These are phyloP conservation scores for Alternaria sp. DNA, from an alignment of 2,329 filamentous ascomycete genomes.

Conservation along the genomic window DNA sequence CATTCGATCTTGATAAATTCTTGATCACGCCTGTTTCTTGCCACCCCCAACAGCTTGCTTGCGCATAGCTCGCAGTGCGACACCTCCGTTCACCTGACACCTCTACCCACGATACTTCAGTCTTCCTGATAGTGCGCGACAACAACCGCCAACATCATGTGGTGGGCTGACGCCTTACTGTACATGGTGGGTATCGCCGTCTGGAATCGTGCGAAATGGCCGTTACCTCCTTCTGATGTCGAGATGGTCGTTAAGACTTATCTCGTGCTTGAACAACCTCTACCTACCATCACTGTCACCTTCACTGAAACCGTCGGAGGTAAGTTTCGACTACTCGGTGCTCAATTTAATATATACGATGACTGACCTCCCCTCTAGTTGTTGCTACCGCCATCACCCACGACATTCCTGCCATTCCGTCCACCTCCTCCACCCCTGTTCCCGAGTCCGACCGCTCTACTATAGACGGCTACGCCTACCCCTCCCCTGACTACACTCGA, in stretches of 20 bases:
- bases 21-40: background rate
- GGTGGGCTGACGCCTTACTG: background rate
- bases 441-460: background rate
- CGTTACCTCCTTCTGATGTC: background rate
- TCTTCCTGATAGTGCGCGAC: background rate
- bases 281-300: slow-evolving; percentile 7
- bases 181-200: background rate
- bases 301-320: slow-evolving; percentile 7
- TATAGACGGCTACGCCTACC: background rate
- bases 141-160: slow-evolving; percentile 1
- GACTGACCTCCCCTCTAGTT: background rate
- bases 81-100: background rate
- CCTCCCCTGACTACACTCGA: background rate
- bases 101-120: background rate
- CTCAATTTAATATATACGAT: background rate
- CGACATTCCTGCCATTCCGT: background rate
- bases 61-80: background rate
- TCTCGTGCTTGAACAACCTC: background rate
- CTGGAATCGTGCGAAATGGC: background rate
- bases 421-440: background rate
- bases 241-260: background rate
- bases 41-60: background rate
- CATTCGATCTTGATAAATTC: background rate
- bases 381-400: slow-evolving; percentile 4
- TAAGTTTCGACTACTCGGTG: background rate